phyloP scores from a whole-genome alignment of 2,329 filamentous ascomycete species.

The Botryotinia narcissicola region DNA sequence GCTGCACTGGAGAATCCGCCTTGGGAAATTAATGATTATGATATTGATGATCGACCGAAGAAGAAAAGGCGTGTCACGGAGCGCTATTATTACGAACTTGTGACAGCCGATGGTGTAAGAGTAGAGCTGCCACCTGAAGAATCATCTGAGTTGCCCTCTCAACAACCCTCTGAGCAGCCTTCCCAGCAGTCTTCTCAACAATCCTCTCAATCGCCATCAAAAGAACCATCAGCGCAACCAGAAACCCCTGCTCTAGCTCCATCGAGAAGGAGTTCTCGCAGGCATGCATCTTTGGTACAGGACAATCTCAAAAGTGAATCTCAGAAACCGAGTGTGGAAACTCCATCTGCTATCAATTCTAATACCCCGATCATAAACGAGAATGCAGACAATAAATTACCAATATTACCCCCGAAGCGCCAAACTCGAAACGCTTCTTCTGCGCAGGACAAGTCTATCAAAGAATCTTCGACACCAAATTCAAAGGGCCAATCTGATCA shows the following conservation, averaged over 20 bases:
- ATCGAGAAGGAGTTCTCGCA: conserved; percentile 19
- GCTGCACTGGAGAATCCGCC: conserved; percentile 45
- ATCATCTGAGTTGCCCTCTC: not conserved
- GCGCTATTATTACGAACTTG: conserved; percentile 36
- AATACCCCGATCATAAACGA: not conserved
- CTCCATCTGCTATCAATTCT: not conserved
- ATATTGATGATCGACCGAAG: conserved; percentile 38
- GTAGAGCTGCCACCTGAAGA: conserved; percentile 26
- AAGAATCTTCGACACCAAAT: not conserved
- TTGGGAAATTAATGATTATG: conserved; percentile 37
- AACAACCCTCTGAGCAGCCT: not conserved
- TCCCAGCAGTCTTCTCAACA: conserved; percentile 10
- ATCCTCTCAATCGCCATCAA: not conserved
- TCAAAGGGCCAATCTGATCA: not conserved
- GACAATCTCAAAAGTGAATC: not conserved
- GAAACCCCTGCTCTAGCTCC: conserved; percentile 1
- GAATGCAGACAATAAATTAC: not conserved
- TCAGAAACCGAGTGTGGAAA: not conserved
- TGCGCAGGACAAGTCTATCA: not conserved
- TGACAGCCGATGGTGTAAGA: conserved; percentile 33
- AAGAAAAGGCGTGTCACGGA: conserved; percentile 36
- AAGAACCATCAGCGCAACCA: conserved; percentile 3
- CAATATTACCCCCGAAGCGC: not conserved
- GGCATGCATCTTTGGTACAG: not conserved
- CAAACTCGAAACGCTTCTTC: not conserved